Base-by-base conservation (phyloP, 495 filamentous ascomycete genomes). In the Daldinia childiae region DNA sequence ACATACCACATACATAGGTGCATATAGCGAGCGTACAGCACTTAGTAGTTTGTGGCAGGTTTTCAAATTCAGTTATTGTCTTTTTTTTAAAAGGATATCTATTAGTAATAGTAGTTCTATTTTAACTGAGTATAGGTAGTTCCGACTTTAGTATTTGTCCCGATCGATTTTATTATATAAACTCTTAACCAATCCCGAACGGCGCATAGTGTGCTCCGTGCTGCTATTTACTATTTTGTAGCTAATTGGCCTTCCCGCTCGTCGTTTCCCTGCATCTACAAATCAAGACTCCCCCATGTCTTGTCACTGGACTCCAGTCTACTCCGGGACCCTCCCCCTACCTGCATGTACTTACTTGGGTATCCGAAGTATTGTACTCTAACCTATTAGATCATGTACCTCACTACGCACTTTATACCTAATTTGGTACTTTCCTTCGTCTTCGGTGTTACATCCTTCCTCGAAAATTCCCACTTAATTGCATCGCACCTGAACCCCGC, bases 401-500 rank as follows among this genome's bases (percentile, higher is more conserved):
- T 60, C 17, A 27, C 55, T 41, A 64, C 43, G 15, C 39, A 50
- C 51, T 57, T 71, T 66, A 57, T 66, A 30, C 68, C 62, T 26
- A 66, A 62, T n/a, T 66, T 12, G 62, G 61, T 61, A 65, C 67
- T 52, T 64, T 56, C 38, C 27, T 38, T 58, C 19, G 58, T 52
- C 34, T 32, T 58, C 30, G 8, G 50, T 52, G 64, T 57, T 62
- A 38, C 56, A 64, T 52, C 30, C 56, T 58, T 0, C 60, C 63
- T 64, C 48, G 24, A 60, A 24, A 64, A 63, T 68, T 62, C 68
- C 59, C 70, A 64, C 70, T 68, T 64, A 61, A 56, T 69, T 69
- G 65, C 62, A 66, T 66, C 55, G 43, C 71, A 66, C 61, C 62
- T 73, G 52, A 73, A 73, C 71, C 66, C 71, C 71, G 62, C 71